Evolutionary conservation across 495 filamentous ascomycete genomes (phyloP), one percentile per base, ranked within the genome.

Genomic region (Aeminium ludgeri): DNA sequence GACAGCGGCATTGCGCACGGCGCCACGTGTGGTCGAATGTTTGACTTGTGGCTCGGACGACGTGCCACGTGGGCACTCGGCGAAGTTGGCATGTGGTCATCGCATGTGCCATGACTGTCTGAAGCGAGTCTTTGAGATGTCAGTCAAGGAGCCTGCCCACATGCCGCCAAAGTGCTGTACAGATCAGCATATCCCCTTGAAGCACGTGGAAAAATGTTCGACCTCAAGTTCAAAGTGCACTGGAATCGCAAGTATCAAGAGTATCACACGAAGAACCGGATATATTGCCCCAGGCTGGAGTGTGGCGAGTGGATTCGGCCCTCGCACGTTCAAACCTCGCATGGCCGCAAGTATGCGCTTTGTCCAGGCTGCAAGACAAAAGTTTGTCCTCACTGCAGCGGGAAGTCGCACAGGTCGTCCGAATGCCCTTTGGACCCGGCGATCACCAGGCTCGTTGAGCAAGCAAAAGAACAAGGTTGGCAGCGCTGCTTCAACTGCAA

Each of bases 131-230:
- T 91, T 89, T 56, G 72, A 62, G 17, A 61, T 79, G 29, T 85
- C 81, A 15, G 61, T 84, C 43, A 76, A 66, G 28, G 79, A 86
- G 54, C 78, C 81, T 0, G 67, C 72, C 23, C 74, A 78, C 51
- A 86, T 87, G 80, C 80, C 83, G 7, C 83, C 83, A 0, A 69
- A 62, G 48, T 91, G 83, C 51, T 91, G 83, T 57, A 78, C 70
- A 2, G 40, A 66, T 16, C 72, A 81, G 28, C 69, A 72, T 48
- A 85, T 91, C 44, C 73, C 82, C 1, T 58, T 81, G 13, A 73
- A 75, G 46, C 69, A 80, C 49, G 82, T 86, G n/a, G 77, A 82
- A 17, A 65, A 65, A 59, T 87, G 41, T 84, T 87, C 56, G 72
- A 76, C 47, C 50, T 64, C 45, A 64, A 70, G 40, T 86, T 86